Conservation (phyloP, 495 filamentous ascomycete genomes). For the Lophium mytilinum region DNA sequence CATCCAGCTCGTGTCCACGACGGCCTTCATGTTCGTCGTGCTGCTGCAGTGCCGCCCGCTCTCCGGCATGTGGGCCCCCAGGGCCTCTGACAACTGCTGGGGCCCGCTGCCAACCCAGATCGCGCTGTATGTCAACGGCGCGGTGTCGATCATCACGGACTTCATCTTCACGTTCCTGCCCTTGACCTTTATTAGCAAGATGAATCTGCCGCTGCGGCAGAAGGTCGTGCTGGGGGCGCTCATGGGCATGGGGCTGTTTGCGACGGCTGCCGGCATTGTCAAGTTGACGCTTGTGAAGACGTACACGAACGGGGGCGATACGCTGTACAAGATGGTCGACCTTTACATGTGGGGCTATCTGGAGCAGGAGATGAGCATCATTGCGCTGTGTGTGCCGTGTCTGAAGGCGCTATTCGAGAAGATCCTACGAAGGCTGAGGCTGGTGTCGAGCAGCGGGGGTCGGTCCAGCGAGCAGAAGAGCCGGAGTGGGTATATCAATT, state of each 20-base stretch:
- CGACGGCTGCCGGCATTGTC: constrained; percentile 1
- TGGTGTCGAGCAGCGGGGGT: not conserved
- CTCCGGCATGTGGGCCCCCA: constrained; percentile 26
- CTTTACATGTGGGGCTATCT: not conserved
- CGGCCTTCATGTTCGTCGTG: constrained; percentile 7
- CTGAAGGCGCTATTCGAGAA: not conserved
- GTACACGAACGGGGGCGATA: not conserved
- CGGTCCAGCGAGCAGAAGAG: not conserved
- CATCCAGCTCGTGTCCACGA: constrained; percentile 19
- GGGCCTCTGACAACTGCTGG: constrained; percentile 20
- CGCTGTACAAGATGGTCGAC: not conserved
- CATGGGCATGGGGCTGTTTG: constrained; percentile 34
- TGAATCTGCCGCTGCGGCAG: constrained; percentile 29
- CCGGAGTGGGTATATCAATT: not conserved
- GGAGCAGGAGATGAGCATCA: not conserved
- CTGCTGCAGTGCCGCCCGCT: constrained; percentile 29
- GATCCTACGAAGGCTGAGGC: not conserved
- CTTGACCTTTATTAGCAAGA: constrained; percentile 31
- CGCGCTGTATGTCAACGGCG: constrained; percentile 20
- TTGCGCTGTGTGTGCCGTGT: not conserved
- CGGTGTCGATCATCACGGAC: constrained; percentile 28
- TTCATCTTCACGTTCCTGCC: constrained; percentile 31
- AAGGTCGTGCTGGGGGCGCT: constrained; percentile 27
- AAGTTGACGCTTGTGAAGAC: not conserved
- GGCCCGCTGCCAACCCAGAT: constrained; percentile 4